Percentiles rank a stretch among this genome's conserved stretches.
Evolutionary conservation across 1,284 basidiomycete species (phyloP).

Genomic region (Inonotus obliquus): DNA sequence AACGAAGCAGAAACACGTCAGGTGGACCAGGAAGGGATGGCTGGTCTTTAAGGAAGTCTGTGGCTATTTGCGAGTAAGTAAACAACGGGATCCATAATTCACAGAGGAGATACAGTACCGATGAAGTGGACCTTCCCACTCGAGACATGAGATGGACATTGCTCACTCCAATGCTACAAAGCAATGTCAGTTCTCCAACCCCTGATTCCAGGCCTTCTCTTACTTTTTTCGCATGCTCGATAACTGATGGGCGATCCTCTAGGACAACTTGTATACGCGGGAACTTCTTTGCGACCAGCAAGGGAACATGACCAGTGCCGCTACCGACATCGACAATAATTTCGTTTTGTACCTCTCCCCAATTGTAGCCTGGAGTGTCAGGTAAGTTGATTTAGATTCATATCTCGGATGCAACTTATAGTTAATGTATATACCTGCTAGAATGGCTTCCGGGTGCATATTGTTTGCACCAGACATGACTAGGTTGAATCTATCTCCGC

Average conservation of each 20-base stretch:
- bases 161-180: conserved; percentile 4
- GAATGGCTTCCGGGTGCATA: conserved; percentile 2
- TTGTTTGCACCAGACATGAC: conserved; percentile 18
- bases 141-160: not conserved
- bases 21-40: conserved; percentile 21
- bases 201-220: not conserved
- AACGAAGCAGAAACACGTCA: conserved; percentile 25
- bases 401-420: not conserved
- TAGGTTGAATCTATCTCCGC: conserved; percentile 18
- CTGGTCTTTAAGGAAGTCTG: conserved; percentile 29
- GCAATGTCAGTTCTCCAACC: not conserved
- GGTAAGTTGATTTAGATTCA: not conserved
- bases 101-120: not conserved
- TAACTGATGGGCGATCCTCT: conserved; percentile 20
- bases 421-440: not conserved
- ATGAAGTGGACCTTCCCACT: conserved; percentile 17
- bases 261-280: conserved; percentile 21
- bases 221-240: conserved; percentile 8
- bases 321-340: conserved; percentile 24
- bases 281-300: conserved; percentile 15
- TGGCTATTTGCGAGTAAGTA: conserved; percentile 17
- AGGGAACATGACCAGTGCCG: conserved; percentile 19
- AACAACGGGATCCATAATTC: not conserved
- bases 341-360: conserved; percentile 12
- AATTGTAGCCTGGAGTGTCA: conserved; percentile 15